Evolutionary conservation across 129 eudicot genomes (phyloP), one percentile per base, ranked within the genome.

Genomic region (Escallonia herrerae): DNA sequence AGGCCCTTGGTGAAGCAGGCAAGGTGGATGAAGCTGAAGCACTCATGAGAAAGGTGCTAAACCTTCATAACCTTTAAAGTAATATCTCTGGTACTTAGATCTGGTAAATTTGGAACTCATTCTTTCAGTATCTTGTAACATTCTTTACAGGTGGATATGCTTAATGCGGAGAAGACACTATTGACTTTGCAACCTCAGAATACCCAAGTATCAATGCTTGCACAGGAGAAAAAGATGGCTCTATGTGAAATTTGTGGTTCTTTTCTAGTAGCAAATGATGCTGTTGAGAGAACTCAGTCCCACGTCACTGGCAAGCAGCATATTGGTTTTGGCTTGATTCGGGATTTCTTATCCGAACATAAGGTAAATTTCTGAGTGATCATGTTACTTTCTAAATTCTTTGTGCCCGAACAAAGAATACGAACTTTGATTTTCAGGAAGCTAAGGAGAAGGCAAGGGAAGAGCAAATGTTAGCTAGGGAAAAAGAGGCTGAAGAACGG

Each of bases 1-100:
- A 93, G 83, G 81, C 95, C 10, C 95, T 93, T 72, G 99, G 99
- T 65, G 99, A 93, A 86, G 95, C 86, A 55, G 99, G 99, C 66
- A 93, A 89, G 69, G 96, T 93, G 55, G 99, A 93, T 82, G 99
- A 93, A 84, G 99, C 99, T 8, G 99, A 86, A 72, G 99, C 99
- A 57, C 99, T 93, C 22, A 93, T 93, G 96, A 83, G 96, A 74
- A 93, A 93, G 96, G 99, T 91, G 64, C 38, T 55, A 51, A 11
- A 62, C 8, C 42, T 55, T 58, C 40, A 12, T 56, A 58, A 37
- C 14, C 13, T 76, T 40, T 59, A 39, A 37, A 52, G 5, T 6
- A 15, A 40, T 47, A 11, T 45, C 40, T 52, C 5, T 63, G 15
- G 33, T 40, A 55, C 54, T 22, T 8, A 58, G 37, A n/a, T 64